Percentiles rank a stretch among this genome's conserved stretches.
Conservation (phyloP, 306 rosid genomes). For the Gastrolobium villosum region DNA sequence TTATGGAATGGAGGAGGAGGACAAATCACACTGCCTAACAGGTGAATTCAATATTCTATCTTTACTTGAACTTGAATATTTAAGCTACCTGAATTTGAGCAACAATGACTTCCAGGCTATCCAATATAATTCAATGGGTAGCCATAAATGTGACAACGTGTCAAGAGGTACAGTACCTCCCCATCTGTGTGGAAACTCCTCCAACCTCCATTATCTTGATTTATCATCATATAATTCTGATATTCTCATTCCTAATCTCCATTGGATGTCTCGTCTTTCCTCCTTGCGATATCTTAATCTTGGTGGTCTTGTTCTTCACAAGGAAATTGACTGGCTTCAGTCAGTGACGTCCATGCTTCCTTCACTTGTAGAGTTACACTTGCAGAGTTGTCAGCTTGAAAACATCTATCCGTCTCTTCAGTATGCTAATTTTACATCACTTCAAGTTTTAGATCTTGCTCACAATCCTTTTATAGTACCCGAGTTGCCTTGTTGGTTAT, state of each 20-base stretch:
- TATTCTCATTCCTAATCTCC: not conserved
- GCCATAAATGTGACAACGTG: not conserved
- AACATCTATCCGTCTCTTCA: conserved; percentile 40
- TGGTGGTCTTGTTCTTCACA: not conserved
- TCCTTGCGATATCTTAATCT: conserved; percentile 24
- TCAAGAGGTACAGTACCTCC: not conserved
- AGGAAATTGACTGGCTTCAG: conserved; percentile 28
- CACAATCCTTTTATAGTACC: not conserved
- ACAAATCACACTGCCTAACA: conserved; percentile 27
- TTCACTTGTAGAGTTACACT: conserved; percentile 40
- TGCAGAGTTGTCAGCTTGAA: conserved; percentile 36
- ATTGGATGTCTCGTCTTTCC: conserved; percentile 8
- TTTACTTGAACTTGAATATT: conserved; percentile 29
- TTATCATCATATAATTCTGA: conserved; percentile 7
- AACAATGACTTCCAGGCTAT: conserved; percentile 28
- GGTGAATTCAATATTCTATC: conserved; percentile 24
- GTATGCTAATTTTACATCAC: conserved; percentile 52
- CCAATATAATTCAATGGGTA: not conserved
- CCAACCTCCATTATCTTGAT: conserved; percentile 7
- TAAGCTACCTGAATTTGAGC: conserved; percentile 21
- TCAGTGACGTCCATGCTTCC: conserved; percentile 37
- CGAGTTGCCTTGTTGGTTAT: conserved; percentile 48
- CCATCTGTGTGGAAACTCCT: not conserved
- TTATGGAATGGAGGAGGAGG: not conserved
- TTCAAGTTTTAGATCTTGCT: conserved; percentile 42